Base-by-base conservation (phyloP, 2,329 filamentous ascomycete genomes). In the Botryotinia globosa region DNA sequence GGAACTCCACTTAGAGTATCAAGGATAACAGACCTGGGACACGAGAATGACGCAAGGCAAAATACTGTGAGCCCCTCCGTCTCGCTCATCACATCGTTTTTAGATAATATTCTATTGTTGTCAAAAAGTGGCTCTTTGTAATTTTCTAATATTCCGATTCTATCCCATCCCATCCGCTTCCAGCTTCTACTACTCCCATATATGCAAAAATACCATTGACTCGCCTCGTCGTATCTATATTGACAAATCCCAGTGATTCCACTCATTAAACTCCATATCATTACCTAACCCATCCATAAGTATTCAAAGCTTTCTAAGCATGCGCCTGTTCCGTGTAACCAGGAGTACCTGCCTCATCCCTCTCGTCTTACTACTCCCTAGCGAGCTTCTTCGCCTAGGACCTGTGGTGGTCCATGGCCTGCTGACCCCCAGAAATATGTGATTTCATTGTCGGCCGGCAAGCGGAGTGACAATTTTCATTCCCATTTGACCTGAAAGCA, bases 181-280 rank as follows among this genome's bases (percentile, higher is more conserved):
- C 65, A 66, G n/a, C 34, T 29, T 32, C 51, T 56, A 29, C 37
- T 32, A 37, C 65, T 32, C 12, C 34, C 45, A 68, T 68, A 56
- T 42, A 68, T 51, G 39, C 65, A 45, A 42, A 63, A n/a, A 63
- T 29, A 29, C n/a, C 61, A 63, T 42, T 42, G n/a, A 63, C 61
- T 32, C 18, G 65, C 48, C 65, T 56, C 34, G 1, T 56, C 65
- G n/a, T 58, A 68, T 68, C 37, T 56, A 68, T 37, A 42, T 67
- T 10, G n/a, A 14, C n/a, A n/a, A 39, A 56, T 56, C 10, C 34
- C 59, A 62, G 14, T 56, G 51, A 56, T 56, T 9, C 65, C 34
- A 42, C 37, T 37, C n/a, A 66, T 56, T 32, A 68, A 68, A 68
- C 34, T 68, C 65, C 65, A 32, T 32, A 25, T 68, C 65, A 68